Evolutionary conservation across 2,329 filamentous ascomycete genomes (phyloP), one percentile per base, ranked within the genome.

Genomic region (Graphilbum fragrans): DNA sequence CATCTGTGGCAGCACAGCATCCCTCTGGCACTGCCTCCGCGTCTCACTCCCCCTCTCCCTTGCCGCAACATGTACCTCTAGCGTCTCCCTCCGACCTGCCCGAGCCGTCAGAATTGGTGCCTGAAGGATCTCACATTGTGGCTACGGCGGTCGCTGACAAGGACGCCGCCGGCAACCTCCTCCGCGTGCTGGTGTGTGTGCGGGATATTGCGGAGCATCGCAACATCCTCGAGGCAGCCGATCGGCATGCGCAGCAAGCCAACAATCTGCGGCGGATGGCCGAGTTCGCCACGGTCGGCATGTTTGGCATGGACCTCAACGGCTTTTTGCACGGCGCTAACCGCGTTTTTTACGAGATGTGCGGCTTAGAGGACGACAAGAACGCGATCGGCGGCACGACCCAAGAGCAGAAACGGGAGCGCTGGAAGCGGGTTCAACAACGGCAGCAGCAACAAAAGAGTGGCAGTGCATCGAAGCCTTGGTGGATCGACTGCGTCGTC

Each of bases 211-310:
- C 68, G 2, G 57, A 64, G 21, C 66, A 72, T 50, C 71, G 67
- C 47, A 55, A 62, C 41, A 65, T 65, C 1, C 62, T 67, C 7
- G 67, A 70, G 35, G 65, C 67, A 42, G 69, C 68, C 0, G 57
- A 67, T 21, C 59, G 63, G 17, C 60, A 67, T 36, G 67, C 68
- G 2, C 68, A 70, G 47, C 65, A 72, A 43, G 66, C 67, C 8
- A 65, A 69, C 47, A 71, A 72, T 45, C 56, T 73, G 22, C 70
- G 70, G 50, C 64, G 69, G 35, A 70, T 73, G 58, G 67, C 69
- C 8, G 67, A 73, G 49, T 64, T 67, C 39, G 69, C 69, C 5
- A 71, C 69, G 0, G 69, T 73, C 11, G 69, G 69, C 40, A 67
- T 73, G 65, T 73, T 70, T 47, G 68, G 71, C 38, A 68, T 72